Evolutionary conservation across 306 rosid species (phyloP).

Genomic region (Cicer arietinum): DNA sequence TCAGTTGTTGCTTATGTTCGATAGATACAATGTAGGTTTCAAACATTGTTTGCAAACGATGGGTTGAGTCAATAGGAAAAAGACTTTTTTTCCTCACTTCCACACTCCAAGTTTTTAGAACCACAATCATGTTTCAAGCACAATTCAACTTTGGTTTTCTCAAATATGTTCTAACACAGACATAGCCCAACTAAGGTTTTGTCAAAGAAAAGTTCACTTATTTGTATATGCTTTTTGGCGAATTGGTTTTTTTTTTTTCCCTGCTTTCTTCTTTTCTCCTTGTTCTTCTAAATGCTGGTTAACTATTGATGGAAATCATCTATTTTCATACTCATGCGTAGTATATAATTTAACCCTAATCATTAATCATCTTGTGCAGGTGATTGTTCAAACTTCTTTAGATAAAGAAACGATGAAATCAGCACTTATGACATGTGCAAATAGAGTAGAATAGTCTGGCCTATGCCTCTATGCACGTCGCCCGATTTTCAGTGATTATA

Average conservation of each 20-base stretch:
- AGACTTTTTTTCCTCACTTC: not conserved
- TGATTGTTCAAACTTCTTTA: conserved; percentile 78
- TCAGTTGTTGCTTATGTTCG: not conserved
- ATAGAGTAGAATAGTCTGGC: conserved; percentile 65
- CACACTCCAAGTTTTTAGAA: conserved; percentile 1
- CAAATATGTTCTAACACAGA: conserved; percentile 12
- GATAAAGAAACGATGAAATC: conserved; percentile 79
- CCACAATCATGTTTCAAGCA: conserved; percentile 5
- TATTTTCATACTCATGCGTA: not conserved
- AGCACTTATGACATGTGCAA: conserved; percentile 68
- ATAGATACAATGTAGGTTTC: conserved; percentile 1
- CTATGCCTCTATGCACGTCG: conserved; percentile 33
- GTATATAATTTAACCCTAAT: conserved; percentile 17
- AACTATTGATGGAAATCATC: conserved; percentile 8
- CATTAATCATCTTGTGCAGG: conserved; percentile 55
- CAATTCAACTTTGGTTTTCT: not conserved
- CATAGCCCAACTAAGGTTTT: conserved; percentile 17
- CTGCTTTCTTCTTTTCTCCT: conserved; percentile 1
- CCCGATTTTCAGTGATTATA: conserved; percentile 30
- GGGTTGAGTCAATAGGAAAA: not conserved
- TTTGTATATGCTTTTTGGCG: conserved; percentile 12
- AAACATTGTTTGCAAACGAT: not conserved
- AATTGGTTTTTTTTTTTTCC: not conserved
- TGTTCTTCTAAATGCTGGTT: conserved; percentile 6
- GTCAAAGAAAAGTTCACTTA: not conserved